Percentiles rank a stretch among this genome's conserved stretches.
phyloP scores from a whole-genome alignment of 352 stramenopile genomes.

The Phytophthora chlamydospora region DNA sequence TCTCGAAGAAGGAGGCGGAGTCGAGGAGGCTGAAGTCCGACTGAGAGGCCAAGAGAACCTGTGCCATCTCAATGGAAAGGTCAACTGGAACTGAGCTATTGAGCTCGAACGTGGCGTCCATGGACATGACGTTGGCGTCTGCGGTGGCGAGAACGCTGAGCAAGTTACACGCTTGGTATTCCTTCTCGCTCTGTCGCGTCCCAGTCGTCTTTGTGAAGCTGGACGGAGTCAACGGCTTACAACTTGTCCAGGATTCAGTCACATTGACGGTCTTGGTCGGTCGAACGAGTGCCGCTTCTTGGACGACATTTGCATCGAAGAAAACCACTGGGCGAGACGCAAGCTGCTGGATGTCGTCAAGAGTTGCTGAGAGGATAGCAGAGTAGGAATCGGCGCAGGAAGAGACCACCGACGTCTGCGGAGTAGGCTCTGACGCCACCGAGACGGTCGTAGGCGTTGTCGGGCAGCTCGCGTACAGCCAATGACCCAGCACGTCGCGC shows the following conservation, averaged over 20 bases:
- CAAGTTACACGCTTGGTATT: conserved; percentile 62
- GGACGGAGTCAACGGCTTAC: conserved; percentile 13
- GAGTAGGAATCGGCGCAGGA: conserved; percentile 45
- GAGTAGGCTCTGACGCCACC: conserved; percentile 19
- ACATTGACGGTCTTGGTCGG: conserved; percentile 44
- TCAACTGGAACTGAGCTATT: conserved; percentile 36
- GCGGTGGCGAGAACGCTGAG: conserved; percentile 39
- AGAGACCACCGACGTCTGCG: conserved; percentile 20
- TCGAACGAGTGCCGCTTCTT: conserved; percentile 49
- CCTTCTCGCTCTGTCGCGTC: conserved; percentile 38
- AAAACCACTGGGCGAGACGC: conserved; percentile 54
- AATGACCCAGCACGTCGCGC: conserved; percentile 70
- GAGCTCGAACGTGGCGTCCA: conserved; percentile 62
- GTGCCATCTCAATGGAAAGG: conserved; percentile 48
- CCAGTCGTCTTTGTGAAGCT: conserved; percentile 36
- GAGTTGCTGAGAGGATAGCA: conserved; percentile 34
- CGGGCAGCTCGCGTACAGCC: conserved; percentile 61
- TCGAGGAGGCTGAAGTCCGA: conserved; percentile 49
- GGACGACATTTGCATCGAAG: conserved; percentile 54
- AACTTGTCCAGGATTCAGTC: conserved; percentile 48
- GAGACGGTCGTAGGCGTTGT: conserved; percentile 33
- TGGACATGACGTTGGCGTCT: conserved; percentile 23
- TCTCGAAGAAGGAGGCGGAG: conserved; percentile 37
- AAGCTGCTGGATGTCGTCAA: conserved; percentile 43
- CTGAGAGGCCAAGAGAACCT: conserved; percentile 40